phyloP scores from a whole-genome alignment of 108 stramenopile genomes.

The Cyclotella choctawhatcheeana region DNA sequence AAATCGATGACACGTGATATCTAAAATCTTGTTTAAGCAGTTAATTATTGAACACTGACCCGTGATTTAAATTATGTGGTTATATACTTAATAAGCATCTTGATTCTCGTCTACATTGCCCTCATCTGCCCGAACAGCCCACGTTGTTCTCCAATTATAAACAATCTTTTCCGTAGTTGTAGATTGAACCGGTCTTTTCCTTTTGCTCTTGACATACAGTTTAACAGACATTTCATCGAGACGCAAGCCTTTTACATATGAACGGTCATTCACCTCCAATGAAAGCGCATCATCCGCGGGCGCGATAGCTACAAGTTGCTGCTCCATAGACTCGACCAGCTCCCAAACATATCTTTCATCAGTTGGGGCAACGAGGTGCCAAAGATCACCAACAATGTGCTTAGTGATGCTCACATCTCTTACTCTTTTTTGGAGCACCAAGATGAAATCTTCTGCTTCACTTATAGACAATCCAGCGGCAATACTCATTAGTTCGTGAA shows the following conservation, averaged over 20 bases:
- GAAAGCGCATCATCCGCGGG: conserved; percentile 72
- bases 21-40: too few relatives aligned
- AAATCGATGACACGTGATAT: too few relatives aligned
- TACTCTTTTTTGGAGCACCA: conserved; percentile 78
- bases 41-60: too few relatives aligned
- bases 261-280: conserved; percentile 66
- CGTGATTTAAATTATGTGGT: background rate
- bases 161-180: conserved; percentile 61
- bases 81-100: background rate
- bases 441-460: conserved; percentile 74
- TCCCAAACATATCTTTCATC: conserved; percentile 78
- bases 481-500: conserved; percentile 75
- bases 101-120: conserved; percentile 22
- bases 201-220: conserved; percentile 59
- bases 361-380: conserved; percentile 73
- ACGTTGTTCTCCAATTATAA: conserved; percentile 49
- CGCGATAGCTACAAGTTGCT: conserved; percentile 62
- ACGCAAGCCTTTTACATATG: conserved; percentile 77
- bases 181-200: conserved; percentile 66
- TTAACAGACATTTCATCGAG: conserved; percentile 78
- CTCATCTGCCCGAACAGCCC: conserved; percentile 32
- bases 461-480: conserved; percentile 69
- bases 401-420: conserved; percentile 77
- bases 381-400: conserved; percentile 82
- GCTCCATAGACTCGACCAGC: conserved; percentile 66